Evolutionary conservation across 2,329 filamentous ascomycete species (phyloP).

Genomic region (Cordyceps sp.): DNA sequence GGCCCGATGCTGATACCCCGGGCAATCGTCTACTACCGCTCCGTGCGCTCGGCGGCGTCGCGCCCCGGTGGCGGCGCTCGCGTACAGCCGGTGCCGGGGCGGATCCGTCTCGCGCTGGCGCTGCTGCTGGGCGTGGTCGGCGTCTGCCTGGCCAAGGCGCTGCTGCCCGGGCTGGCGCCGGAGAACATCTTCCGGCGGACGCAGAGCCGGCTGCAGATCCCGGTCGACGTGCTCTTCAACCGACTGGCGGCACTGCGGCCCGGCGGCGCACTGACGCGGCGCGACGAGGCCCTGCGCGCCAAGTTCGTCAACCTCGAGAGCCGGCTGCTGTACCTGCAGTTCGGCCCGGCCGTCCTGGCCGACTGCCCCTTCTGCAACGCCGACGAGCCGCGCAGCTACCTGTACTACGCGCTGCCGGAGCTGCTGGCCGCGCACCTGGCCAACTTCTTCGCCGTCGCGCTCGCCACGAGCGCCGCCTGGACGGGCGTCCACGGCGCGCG

Average conservation of each 20-base stretch:
- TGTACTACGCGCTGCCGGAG: slow-evolving; percentile 64
- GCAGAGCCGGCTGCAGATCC: slow-evolving; percentile 66
- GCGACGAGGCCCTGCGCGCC: slow-evolving; percentile 48
- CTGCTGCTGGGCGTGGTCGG: slow-evolving; percentile 36
- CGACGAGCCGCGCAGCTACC: slow-evolving; percentile 54
- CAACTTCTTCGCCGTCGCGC: slow-evolving; percentile 56
- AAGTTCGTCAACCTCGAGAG: slow-evolving; percentile 57
- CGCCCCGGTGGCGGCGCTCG: too few relatives aligned
- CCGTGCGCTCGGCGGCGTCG: slow-evolving; percentile 25
- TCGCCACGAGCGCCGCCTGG: slow-evolving; percentile 54
- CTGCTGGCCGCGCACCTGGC: slow-evolving; percentile 62
- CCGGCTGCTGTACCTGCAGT: slow-evolving; percentile 67
- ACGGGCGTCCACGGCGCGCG: slow-evolving; percentile 44
- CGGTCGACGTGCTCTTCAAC: slow-evolving; percentile 70
- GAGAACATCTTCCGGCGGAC: slow-evolving; percentile 72
- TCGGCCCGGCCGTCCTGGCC: slow-evolving; percentile 57
- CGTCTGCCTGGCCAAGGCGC: slow-evolving; percentile 36
- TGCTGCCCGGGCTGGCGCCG: slow-evolving; percentile 52
- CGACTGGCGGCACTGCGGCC: slow-evolving; percentile 47
- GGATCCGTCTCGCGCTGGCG: slow-evolving; percentile 38
- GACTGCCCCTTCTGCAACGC: slow-evolving; percentile 68
- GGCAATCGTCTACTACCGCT: slow-evolving; percentile 47
- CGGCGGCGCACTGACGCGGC: slow-evolving; percentile 25
- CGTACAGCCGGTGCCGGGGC: slow-evolving; percentile 37
- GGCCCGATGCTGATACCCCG: slow-evolving; percentile 58